Conservation (phyloP, 495 filamentous ascomycete species). For the Penicillium canescens region DNA sequence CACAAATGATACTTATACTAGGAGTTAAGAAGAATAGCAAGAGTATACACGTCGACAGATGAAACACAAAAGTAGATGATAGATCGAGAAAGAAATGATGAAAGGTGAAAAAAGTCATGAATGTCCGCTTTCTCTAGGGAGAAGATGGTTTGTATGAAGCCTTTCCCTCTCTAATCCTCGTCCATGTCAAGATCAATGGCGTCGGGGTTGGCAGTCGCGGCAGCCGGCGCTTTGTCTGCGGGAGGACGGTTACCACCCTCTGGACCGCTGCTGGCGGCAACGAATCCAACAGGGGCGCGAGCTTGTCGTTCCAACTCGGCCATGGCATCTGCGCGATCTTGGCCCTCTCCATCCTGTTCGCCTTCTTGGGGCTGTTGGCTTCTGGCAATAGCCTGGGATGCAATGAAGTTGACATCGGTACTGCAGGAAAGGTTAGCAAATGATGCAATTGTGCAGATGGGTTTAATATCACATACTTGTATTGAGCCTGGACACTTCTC, state of each 20-base stretch:
- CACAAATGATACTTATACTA: slow-evolving; percentile 17
- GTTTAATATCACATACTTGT: slow-evolving; percentile 61
- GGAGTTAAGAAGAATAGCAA: slow-evolving; percentile 14
- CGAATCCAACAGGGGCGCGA: slow-evolving; percentile 86
- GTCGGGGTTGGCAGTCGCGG: slow-evolving; percentile 75
- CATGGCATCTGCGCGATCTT: slow-evolving; percentile 80
- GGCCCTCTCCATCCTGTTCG: slow-evolving; percentile 41
- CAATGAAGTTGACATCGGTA: slow-evolving; percentile 98
- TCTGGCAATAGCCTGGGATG: slow-evolving; percentile 88
- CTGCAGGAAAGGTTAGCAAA: slow-evolving; percentile 35
- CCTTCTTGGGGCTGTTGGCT: slow-evolving; percentile 60
- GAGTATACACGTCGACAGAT: slow-evolving; percentile 13
- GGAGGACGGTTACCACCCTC: slow-evolving; percentile 67
- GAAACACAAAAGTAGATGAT: slow-evolving; percentile 3
- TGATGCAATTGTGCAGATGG: background rate
- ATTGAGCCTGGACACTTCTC: slow-evolving; percentile 94
- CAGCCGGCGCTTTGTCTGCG: slow-evolving; percentile 35
- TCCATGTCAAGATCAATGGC: slow-evolving; percentile 82
- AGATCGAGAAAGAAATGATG: background rate
- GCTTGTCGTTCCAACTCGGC: slow-evolving; percentile 86
- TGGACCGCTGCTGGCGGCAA: slow-evolving; percentile 78
- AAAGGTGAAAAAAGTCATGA: background rate
- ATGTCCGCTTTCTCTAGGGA: background rate
- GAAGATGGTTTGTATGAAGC: background rate
- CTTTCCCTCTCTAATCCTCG: slow-evolving; percentile 33